These are phyloP conservation scores for Acacia melanoxylon DNA, from an alignment of 306 rosid species.

Conservation along the genomic window DNA sequence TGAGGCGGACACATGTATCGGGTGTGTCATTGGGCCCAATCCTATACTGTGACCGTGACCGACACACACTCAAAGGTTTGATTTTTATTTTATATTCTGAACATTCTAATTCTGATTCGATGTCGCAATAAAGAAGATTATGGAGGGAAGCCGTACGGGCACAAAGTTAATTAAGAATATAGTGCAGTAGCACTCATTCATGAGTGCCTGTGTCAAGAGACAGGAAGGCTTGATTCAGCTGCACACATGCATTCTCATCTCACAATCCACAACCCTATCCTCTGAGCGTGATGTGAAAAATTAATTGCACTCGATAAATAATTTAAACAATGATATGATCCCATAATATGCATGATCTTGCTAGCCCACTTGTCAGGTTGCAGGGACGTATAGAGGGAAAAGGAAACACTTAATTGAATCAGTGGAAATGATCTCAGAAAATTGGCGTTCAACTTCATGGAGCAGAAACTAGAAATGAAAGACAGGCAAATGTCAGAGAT, in stretches of 20 bases:
- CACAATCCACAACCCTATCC: too few species aligned
- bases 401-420: background rate
- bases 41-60: background rate
- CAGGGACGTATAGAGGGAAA: background rate
- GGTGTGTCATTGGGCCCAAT: slow-evolving; percentile 22
- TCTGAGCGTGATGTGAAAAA: too few species aligned
- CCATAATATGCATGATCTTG: background rate
- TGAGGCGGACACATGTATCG: slow-evolving; percentile 40
- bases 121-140: background rate
- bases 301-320: background rate
- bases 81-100: background rate
- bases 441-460: background rate
- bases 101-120: background rate
- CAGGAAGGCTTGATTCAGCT: background rate
- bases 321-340: too few species aligned
- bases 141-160: slow-evolving; percentile 8
- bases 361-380: background rate
- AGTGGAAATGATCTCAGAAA: background rate
- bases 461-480: background rate
- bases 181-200: slow-evolving; percentile 42
- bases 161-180: background rate
- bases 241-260: too few species aligned
- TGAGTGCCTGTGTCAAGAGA: too few species aligned
- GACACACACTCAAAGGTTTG: background rate
- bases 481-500: background rate